These are phyloP conservation scores for Solanum appendiculatum DNA, from an alignment of 257 asterid species.

Conservation along the genomic window DNA sequence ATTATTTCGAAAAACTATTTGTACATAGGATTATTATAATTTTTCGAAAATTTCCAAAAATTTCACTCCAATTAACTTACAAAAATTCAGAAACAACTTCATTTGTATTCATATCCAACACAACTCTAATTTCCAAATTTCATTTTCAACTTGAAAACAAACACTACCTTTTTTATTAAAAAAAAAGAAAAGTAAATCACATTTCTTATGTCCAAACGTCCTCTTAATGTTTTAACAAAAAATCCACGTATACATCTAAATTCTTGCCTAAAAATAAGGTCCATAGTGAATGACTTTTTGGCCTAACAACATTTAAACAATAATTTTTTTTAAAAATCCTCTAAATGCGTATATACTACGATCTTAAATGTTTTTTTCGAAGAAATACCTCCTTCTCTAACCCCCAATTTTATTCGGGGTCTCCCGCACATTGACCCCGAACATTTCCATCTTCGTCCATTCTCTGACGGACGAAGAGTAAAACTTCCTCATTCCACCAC, in stretches of 20 bases:
- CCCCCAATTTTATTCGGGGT: neutral
- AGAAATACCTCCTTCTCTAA: slow-evolving; percentile 1
- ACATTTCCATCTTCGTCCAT: slow-evolving; percentile 37
- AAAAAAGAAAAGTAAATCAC: no score
- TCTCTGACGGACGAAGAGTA: slow-evolving; percentile 27
- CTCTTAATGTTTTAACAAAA: neutral
- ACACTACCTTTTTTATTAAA: neutral
- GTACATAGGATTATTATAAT: neutral
- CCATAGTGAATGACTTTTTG: neutral
- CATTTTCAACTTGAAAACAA: neutral
- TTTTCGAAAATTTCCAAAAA: neutral
- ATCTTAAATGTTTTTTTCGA: slow-evolving; percentile 13
- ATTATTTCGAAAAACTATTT: neutral
- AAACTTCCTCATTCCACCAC: neutral
- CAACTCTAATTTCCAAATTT: neutral
- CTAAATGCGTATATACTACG: slow-evolving; percentile 2
- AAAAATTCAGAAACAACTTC: no score
- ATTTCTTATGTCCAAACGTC: neutral
- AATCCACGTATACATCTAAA: neutral
- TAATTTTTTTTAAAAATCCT: neutral
- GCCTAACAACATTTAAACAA: neutral
- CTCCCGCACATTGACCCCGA: slow-evolving; percentile 9
- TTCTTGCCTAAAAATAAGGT: neutral
- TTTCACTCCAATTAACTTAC: neutral
- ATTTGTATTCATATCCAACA: neutral